These are phyloP conservation scores for Apiotrichum gracile DNA, from an alignment of 1,284 basidiomycete species.

Conservation along the genomic window DNA sequence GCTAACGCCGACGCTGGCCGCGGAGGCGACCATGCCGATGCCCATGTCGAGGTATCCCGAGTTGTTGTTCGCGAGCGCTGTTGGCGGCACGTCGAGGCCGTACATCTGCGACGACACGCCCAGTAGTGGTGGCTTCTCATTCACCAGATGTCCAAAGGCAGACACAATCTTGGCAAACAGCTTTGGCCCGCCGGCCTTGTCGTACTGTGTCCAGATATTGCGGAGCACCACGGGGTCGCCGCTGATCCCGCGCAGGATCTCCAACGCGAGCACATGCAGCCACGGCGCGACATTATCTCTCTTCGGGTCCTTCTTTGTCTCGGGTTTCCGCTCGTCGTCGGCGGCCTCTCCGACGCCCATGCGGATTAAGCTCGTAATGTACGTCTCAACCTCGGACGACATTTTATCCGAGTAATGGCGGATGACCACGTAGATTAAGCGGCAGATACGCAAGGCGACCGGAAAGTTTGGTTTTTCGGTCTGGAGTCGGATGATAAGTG, in stretches of 20 bases:
- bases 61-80: conserved; percentile 21
- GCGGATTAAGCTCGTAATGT: conserved; percentile 71
- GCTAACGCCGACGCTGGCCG: conserved; percentile 70
- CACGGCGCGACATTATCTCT: conserved; percentile 55
- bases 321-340: conserved; percentile 30
- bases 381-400: conserved; percentile 72
- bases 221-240: conserved; percentile 75
- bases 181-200: conserved; percentile 55
- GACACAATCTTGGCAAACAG: conserved; percentile 75
- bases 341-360: conserved; percentile 64
- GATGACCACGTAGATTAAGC: conserved; percentile 85
- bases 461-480: conserved; percentile 80
- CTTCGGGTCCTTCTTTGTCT: conserved; percentile 12
- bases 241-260: conserved; percentile 83
- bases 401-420: conserved; percentile 84
- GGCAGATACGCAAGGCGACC: conserved; percentile 79
- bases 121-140: conserved; percentile 76
- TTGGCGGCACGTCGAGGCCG: conserved; percentile 59
- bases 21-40: conserved; percentile 74
- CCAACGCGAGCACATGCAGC: conserved; percentile 85
- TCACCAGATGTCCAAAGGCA: conserved; percentile 72
- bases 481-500: conserved; percentile 77
- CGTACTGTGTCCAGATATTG: conserved; percentile 73
- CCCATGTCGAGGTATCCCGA: conserved; percentile 57
- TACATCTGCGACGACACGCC: conserved; percentile 73